Evolutionary conservation across 2,329 filamentous ascomycete species (phyloP).

Genomic region (Neonectria ditissima): DNA sequence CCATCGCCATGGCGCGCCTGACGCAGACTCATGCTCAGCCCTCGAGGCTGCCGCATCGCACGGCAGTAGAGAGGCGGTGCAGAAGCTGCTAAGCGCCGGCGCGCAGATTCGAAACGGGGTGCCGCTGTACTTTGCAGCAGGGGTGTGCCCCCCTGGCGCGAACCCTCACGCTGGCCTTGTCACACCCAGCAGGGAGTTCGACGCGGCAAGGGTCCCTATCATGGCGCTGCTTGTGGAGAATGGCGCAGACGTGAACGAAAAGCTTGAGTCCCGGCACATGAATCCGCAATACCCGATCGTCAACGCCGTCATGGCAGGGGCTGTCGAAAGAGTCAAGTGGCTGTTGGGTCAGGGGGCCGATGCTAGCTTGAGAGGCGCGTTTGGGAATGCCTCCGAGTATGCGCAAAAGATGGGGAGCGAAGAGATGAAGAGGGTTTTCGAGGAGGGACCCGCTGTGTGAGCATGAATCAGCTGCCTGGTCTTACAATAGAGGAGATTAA

Average conservation of each 20-base stretch:
- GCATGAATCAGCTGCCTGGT: not conserved
- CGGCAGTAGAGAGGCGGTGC: conserved; percentile 17
- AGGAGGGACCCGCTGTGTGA: conserved; percentile 2
- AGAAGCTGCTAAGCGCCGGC: conserved; percentile 32
- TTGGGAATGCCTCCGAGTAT: conserved; percentile 30
- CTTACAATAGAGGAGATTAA: not conserved
- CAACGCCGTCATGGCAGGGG: conserved; percentile 35
- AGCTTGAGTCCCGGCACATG: conserved; percentile 16
- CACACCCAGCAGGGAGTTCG: conserved; percentile 20
- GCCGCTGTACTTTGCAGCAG: conserved; percentile 34
- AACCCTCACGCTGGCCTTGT: conserved; percentile 8
- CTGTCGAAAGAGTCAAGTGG: conserved; percentile 35
- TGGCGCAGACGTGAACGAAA: conserved; percentile 33
- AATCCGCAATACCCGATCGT: conserved; percentile 31
- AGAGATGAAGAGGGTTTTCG: conserved; percentile 33
- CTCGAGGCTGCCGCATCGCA: conserved; percentile 28
- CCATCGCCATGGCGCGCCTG: conserved; percentile 27
- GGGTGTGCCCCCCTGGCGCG: conserved; percentile 4
- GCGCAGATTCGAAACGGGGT: conserved; percentile 30
- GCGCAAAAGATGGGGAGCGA: conserved; percentile 15
- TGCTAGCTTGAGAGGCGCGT: conserved; percentile 24
- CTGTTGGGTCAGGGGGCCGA: conserved; percentile 34
- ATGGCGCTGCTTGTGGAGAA: conserved; percentile 31
- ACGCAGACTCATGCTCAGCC: conserved; percentile 25
- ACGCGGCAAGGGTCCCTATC: conserved; percentile 25